Evolutionary conservation across 805 yeast species (phyloP), one percentile per base, ranked within the genome.

Genomic region (Wickerhamomyces tratensis): DNA sequence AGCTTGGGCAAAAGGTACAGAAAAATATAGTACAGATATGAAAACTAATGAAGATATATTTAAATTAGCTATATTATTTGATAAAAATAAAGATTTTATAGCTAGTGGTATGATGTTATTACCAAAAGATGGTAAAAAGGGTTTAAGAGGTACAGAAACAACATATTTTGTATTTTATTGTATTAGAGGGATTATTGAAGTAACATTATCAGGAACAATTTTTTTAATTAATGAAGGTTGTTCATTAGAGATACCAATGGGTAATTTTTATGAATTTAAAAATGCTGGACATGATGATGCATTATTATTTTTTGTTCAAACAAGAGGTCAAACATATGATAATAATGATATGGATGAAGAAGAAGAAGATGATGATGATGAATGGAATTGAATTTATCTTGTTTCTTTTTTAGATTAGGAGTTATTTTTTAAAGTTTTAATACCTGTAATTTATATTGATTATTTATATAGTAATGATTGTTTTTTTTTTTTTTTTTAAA

Each of bases 161-260:
- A 79, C 85, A 2, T 73, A 80, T 48, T 79, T 83, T 52, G 77
- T 81, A 27, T 88, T 88, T 56, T 83, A 79, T 56, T 87, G 88
- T 37, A 71, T 83, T 5, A 65, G 70, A 35, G 97, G 97, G 0
- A 50, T 72, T 3, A 56, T 86, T 8, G 86, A 85, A 52, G 89
- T 85, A 3, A 74, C 78, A 2, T 49, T 88, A 5, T 72, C 76
- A 15, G 76, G 74, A 6, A 70, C 68, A 20, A 68, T 65, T 25
- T 85, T 88, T 56, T 62, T 77, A 5, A 82, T 80, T 7, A 69
- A 75, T 1, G 65, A 71, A 43, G 95, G 95, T 1, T 82, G 95
- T 41, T 75, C 91, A 5, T 81, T 88, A 52, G 85, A 83, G 52
- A 71, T 89, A 6, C 96, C 96, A 1, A 74, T 82, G 64, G 82